Percentiles rank a stretch among this genome's conserved stretches.
Conservation (phyloP, 768 basidiomycete species). For the Suillus americanus region DNA sequence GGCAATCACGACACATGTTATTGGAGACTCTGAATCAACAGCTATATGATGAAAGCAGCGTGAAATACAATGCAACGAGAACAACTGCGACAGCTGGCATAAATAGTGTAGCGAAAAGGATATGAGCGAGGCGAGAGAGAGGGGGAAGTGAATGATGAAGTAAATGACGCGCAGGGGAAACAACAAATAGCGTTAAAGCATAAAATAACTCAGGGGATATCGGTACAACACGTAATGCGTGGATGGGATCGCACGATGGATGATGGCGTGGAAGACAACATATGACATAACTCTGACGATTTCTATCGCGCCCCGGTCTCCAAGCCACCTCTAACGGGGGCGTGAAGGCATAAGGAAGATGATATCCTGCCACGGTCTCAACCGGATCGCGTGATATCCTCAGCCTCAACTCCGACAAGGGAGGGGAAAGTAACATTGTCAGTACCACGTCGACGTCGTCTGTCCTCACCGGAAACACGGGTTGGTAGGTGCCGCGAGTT, state of each 20-base stretch:
- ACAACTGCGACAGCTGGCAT: background rate
- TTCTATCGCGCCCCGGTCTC: background rate
- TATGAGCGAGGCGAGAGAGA: background rate
- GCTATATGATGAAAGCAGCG: background rate
- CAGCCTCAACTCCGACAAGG: background rate
- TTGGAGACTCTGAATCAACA: background rate
- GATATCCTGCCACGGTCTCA: background rate
- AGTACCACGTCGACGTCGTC: slow-evolving; percentile 2
- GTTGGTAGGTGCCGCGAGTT: slow-evolving; percentile 14
- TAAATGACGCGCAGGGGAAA: slow-evolving; percentile 1
- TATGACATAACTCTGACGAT: background rate
- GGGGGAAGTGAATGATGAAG: background rate
- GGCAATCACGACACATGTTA: background rate
- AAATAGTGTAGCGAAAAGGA: slow-evolving; percentile 2
- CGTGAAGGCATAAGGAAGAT: background rate
- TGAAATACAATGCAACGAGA: background rate
- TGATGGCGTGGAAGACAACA: background rate
- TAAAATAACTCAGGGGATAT: slow-evolving; percentile 26
- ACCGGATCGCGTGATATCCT: background rate
- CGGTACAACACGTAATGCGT: slow-evolving; percentile 21
- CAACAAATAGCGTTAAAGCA: slow-evolving; percentile 29
- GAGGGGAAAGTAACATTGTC: slow-evolving; percentile 1
- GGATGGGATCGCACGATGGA: slow-evolving; percentile 19
- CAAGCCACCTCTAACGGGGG: background rate
- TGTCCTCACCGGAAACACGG: slow-evolving; percentile 10